A percentile compares a stretch with the other conserved stretches of the same genome.
phyloP scores from a whole-genome alignment of 1,284 basidiomycete genomes.

The Sanghuangporus baumii region DNA sequence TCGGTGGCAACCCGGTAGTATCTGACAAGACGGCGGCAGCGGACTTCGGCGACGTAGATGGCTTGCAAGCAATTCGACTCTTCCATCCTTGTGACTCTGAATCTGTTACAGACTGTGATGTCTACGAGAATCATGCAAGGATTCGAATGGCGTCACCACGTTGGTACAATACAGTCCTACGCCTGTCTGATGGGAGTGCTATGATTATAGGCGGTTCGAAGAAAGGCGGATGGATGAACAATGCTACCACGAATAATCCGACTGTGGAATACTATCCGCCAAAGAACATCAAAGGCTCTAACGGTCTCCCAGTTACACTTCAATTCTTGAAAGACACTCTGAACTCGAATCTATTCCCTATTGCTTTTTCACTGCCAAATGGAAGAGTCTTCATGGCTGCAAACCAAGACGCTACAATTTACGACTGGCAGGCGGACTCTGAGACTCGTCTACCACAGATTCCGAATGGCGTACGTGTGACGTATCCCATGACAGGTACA shows the following conservation, averaged over 20 bases:
- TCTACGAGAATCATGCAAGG: conserved; percentile 60
- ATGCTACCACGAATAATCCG: conserved; percentile 72
- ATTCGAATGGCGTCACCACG: conserved; percentile 67
- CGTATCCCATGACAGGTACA: conserved; percentile 77
- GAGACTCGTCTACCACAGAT: conserved; percentile 63
- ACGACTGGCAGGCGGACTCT: conserved; percentile 63
- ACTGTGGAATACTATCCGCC: conserved; percentile 79
- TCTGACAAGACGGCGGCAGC: conserved; percentile 53
- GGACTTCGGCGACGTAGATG: conserved; percentile 72
- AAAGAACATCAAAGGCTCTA: conserved; percentile 59
- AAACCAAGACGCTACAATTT: conserved; percentile 75
- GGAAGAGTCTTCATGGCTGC: conserved; percentile 74
- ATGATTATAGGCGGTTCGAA: conserved; percentile 79
- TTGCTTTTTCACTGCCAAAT: conserved; percentile 69
- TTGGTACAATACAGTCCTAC: conserved; percentile 71
- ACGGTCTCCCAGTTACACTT: conserved; percentile 57
- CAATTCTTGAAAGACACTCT: conserved; percentile 68
- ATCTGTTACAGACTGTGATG: conserved; percentile 43
- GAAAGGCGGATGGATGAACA: conserved; percentile 80
- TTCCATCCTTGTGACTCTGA: conserved; percentile 62
- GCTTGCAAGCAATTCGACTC: conserved; percentile 68
- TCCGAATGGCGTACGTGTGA: conserved; percentile 76
- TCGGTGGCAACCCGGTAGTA: conserved; percentile 74
- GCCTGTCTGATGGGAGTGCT: conserved; percentile 69
- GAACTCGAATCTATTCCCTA: conserved; percentile 78